Conservation (phyloP, 2,329 filamentous ascomycete species). For the Harringtonia lauricola region DNA sequence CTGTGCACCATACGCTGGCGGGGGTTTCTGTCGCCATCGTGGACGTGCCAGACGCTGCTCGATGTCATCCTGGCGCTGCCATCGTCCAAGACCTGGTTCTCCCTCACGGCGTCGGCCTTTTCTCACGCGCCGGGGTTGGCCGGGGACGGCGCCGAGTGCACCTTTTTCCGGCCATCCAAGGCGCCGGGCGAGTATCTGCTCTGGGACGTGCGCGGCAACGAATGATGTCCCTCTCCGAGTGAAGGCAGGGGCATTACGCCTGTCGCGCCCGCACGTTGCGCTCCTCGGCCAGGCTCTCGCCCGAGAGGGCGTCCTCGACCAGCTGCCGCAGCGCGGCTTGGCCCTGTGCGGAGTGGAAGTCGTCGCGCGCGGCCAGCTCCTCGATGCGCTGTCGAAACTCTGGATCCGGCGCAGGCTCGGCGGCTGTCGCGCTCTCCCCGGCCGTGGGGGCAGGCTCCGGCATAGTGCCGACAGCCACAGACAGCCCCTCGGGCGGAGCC, state of each 20-base stretch:
- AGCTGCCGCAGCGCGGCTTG: conserved; percentile 70
- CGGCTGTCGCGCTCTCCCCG: conserved; percentile 20
- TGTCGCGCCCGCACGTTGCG: conserved; percentile 54
- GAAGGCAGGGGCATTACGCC: too few relatives aligned
- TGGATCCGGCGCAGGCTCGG: conserved; percentile 56
- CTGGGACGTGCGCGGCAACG: conserved; percentile 44
- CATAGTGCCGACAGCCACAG: conserved; percentile 68
- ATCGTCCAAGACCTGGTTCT: conserved; percentile 41
- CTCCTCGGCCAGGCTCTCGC: conserved; percentile 50
- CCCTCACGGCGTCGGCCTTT: conserved; percentile 40
- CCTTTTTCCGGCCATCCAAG: conserved; percentile 39
- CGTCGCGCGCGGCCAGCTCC: conserved; percentile 69
- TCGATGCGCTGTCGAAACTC: conserved; percentile 82
- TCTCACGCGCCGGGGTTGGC: conserved; percentile 31
- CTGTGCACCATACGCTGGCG: conserved; percentile 46
- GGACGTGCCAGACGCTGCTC: conserved; percentile 37
- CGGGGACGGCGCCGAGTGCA: conserved; percentile 36
- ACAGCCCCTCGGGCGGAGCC: conserved; percentile 63
- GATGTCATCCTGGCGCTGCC: conserved; percentile 31
- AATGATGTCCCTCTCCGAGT: conserved; percentile 22
- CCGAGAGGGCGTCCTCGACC: conserved; percentile 68
- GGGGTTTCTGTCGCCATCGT: conserved; percentile 43
- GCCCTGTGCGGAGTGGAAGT: conserved; percentile 71
- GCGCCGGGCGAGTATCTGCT: conserved; percentile 43
- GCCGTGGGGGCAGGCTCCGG: conserved; percentile 25